These are phyloP conservation scores for Tricharina praecox DNA, from an alignment of 495 filamentous ascomycete genomes.

Conservation along the genomic window DNA sequence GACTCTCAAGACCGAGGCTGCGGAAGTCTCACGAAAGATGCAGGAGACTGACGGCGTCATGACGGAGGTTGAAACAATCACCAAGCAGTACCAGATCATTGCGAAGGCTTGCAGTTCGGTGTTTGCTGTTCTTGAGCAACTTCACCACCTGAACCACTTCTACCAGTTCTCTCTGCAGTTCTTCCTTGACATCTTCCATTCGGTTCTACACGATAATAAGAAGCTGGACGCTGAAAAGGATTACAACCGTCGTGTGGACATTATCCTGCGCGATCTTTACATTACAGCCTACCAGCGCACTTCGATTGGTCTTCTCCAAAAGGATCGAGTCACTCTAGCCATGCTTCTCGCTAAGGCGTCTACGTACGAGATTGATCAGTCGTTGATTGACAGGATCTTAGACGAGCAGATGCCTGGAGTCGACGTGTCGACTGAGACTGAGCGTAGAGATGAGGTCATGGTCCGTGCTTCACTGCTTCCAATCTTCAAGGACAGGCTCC, in stretches of 20 bases:
- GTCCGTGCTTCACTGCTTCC: conserved; percentile 47
- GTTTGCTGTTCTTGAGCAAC: conserved; percentile 88
- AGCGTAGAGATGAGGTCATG: conserved; percentile 53
- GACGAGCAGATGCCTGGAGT: conserved; percentile 58
- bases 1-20: conserved; percentile 92
- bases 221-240: conserved; percentile 54
- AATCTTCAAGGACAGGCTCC: conserved; percentile 56
- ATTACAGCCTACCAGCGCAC: conserved; percentile 69
- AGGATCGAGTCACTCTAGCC: conserved; percentile 84
- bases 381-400: conserved; percentile 67
- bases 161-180: conserved; percentile 96
- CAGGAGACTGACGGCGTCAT: conserved; percentile 92
- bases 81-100: conserved; percentile 77
- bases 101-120: conserved; percentile 89
- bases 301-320: conserved; percentile 80
- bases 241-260: conserved; percentile 58
- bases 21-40: conserved; percentile 90
- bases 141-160: conserved; percentile 97
- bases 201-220: conserved; percentile 70
- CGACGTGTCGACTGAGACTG: conserved; percentile 54
- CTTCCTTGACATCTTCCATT: conserved; percentile 92
- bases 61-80: conserved; percentile 91
- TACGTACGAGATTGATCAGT: conserved; percentile 83
- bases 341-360: conserved; percentile 90
- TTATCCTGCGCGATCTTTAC: conserved; percentile 79